Conservation (phyloP, 495 filamentous ascomycete species). For the Penicillium goetzii region DNA sequence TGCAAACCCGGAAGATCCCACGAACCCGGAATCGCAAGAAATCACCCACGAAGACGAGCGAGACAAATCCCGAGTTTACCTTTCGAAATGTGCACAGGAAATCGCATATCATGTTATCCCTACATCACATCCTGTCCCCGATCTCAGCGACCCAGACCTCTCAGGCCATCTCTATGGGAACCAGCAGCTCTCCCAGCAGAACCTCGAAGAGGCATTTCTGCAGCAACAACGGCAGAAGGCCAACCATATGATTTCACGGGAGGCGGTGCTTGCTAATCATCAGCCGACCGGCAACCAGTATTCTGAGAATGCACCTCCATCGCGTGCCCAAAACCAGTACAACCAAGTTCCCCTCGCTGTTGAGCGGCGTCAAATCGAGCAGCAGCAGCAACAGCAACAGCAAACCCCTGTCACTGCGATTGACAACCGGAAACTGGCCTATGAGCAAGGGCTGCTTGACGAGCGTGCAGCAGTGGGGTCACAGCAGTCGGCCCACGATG, state of each 20-base stretch:
- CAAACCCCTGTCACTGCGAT: slow-evolving; percentile 37
- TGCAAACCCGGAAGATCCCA: slow-evolving; percentile 37
- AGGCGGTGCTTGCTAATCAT: slow-evolving; percentile 50
- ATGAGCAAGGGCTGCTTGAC: slow-evolving; percentile 51
- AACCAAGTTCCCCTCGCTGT: slow-evolving; percentile 28
- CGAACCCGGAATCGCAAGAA: slow-evolving; percentile 60
- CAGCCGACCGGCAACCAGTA: slow-evolving; percentile 50
- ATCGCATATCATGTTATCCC: slow-evolving; percentile 60
- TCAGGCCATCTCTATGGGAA: slow-evolving; percentile 50
- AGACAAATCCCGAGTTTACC: slow-evolving; percentile 54
- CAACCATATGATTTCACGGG: slow-evolving; percentile 51
- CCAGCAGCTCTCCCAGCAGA: slow-evolving; percentile 51
- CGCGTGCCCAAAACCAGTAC: slow-evolving; percentile 41
- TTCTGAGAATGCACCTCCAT: slow-evolving; percentile 44
- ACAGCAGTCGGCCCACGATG: slow-evolving; percentile 60
- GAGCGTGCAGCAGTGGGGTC: slow-evolving; percentile 55
- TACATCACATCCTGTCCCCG: slow-evolving; percentile 50
- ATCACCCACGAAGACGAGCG: slow-evolving; percentile 58
- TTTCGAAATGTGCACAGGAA: slow-evolving; percentile 60
- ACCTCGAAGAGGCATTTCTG: slow-evolving; percentile 55
- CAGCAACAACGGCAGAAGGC: slow-evolving; percentile 51
- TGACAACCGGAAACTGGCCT: slow-evolving; percentile 42
- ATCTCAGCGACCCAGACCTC: slow-evolving; percentile 51
- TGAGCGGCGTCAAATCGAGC: slow-evolving; percentile 45
- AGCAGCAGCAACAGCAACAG: slow-evolving; percentile 41